Evolutionary conservation across 2,329 filamentous ascomycete species (phyloP).

Genomic region (Stemphylium vesicarium): DNA sequence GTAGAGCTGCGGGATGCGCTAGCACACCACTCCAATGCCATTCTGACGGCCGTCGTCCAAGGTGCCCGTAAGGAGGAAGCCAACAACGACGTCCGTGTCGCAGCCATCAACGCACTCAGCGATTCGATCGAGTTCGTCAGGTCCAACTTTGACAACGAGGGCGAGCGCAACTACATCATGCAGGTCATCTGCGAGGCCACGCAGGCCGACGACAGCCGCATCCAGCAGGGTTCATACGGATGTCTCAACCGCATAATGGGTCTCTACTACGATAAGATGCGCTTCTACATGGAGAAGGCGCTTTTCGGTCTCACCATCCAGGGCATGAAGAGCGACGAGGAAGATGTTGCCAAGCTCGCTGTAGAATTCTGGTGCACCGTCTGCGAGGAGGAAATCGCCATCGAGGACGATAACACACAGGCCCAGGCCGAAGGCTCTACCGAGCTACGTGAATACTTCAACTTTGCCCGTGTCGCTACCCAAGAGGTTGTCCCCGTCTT

Average conservation of each 20-base stretch:
- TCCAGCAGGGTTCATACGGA: conserved; percentile 95
- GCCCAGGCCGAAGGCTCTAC: conserved; percentile 74
- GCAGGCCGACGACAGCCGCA: conserved; percentile 86
- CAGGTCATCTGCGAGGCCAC: conserved; percentile 99
- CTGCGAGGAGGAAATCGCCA: conserved; percentile 96
- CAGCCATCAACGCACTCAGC: conserved; percentile 90
- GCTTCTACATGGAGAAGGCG: conserved; percentile 99
- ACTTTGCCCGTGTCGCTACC: conserved; percentile 91
- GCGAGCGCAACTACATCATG: conserved; percentile 99
- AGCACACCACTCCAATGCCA: conserved; percentile 90
- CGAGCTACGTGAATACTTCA: conserved; percentile 90
- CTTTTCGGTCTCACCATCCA: conserved; percentile 96
- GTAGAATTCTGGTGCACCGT: conserved; percentile 99
- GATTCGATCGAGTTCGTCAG: conserved; percentile 97
- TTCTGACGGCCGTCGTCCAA: conserved; percentile 96
- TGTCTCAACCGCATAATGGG: conserved; percentile 99
- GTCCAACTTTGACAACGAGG: conserved; percentile 98
- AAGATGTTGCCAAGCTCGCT: conserved; percentile 96
- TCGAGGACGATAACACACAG: conserved; percentile 94
- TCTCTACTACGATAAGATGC: conserved; percentile 99
- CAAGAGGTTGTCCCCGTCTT: conserved; percentile 94
- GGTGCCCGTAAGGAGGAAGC: conserved; percentile 95
- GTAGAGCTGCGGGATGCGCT: conserved; percentile 81
- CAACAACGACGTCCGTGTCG: conserved; percentile 87
- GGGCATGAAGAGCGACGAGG: conserved; percentile 97